These are phyloP conservation scores for Phellopilus nigrolimitatus DNA, from an alignment of 1,284 basidiomycete genomes.

Conservation along the genomic window DNA sequence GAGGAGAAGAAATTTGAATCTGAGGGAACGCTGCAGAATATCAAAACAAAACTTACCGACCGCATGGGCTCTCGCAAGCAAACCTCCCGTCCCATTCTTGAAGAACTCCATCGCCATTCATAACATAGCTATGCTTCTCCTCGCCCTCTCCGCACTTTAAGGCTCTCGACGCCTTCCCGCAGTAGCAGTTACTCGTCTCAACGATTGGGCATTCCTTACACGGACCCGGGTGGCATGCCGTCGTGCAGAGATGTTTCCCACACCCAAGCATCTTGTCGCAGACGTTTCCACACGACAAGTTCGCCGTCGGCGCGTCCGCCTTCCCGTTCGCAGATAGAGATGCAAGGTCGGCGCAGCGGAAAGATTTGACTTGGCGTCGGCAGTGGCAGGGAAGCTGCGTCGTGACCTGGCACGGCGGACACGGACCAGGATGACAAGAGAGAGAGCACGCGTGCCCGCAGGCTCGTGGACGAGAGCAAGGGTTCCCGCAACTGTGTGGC, in stretches of 20 bases:
- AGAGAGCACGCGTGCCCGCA: conserved; percentile 71
- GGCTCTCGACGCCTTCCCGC: conserved; percentile 61
- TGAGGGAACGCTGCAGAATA: background rate
- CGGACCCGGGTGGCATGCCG: conserved; percentile 67
- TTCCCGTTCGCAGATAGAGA: conserved; percentile 24
- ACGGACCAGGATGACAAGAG: conserved; percentile 71
- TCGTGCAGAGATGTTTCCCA: conserved; percentile 59
- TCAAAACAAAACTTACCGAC: conserved; percentile 37
- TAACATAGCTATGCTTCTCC: conserved; percentile 26
- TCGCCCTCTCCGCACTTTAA: conserved; percentile 63
- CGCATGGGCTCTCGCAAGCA: conserved; percentile 49
- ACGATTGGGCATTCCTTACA: conserved; percentile 60
- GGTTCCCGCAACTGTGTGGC: conserved; percentile 82
- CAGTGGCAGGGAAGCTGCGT: conserved; percentile 63
- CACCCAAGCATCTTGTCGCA: conserved; percentile 61
- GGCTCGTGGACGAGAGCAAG: conserved; percentile 62
- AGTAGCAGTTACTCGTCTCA: conserved; percentile 66
- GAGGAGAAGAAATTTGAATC: conserved; percentile 1
- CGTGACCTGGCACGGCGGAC: conserved; percentile 62
- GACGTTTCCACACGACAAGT: conserved; percentile 61
- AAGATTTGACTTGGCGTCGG: conserved; percentile 51
- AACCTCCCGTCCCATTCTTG: conserved; percentile 22
- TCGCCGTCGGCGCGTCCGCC: conserved; percentile 29
- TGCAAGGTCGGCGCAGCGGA: conserved; percentile 55
- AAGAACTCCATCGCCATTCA: conserved; percentile 29